Percentiles rank a stretch among this genome's conserved stretches.
Conservation (phyloP, 2,329 filamentous ascomycete species). For the Pseudocercospora fuligena region DNA sequence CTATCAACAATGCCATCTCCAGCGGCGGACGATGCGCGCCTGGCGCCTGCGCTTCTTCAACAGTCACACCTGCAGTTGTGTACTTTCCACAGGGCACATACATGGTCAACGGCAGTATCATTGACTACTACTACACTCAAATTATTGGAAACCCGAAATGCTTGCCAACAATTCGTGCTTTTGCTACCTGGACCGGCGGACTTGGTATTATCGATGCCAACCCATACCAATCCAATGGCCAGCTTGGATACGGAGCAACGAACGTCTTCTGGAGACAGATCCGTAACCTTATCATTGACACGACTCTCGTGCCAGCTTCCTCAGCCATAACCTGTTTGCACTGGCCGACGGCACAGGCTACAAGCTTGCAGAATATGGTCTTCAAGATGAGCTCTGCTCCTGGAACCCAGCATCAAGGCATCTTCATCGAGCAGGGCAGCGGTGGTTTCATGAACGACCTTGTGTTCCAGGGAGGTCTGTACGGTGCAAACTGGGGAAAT, state of each 20-base stretch:
- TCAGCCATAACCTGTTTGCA: constrained; percentile 51
- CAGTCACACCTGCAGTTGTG: constrained; percentile 60
- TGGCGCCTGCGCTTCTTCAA: constrained; percentile 49
- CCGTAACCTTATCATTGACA: constrained; percentile 68
- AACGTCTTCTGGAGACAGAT: constrained; percentile 70
- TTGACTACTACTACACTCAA: constrained; percentile 68
- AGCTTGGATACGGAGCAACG: constrained; percentile 50
- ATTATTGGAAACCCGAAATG: constrained; percentile 65
- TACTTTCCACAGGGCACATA: constrained; percentile 66
- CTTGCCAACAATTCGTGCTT: constrained; percentile 62
- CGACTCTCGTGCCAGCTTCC: constrained; percentile 54
- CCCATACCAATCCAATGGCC: constrained; percentile 51
- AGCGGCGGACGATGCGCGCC: constrained; percentile 49
- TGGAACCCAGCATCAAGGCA: constrained; percentile 54
- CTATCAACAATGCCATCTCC: constrained; percentile 55
- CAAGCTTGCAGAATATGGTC: constrained; percentile 51
- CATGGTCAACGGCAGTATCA: constrained; percentile 59
- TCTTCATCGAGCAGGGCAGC: constrained; percentile 51
- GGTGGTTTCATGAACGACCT: constrained; percentile 55
- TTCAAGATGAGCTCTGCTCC: constrained; percentile 51
- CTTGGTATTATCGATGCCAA: constrained; percentile 64
- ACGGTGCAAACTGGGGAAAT: constrained; percentile 50
- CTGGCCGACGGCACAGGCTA: constrained; percentile 53
- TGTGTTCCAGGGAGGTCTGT: constrained; percentile 49
- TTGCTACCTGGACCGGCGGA: constrained; percentile 47